A percentile compares a stretch with the other conserved stretches of the same genome.
These are phyloP conservation scores for Metschnikowia continentalis DNA, from an alignment of 805 yeast genomes.

Conservation along the genomic window DNA sequence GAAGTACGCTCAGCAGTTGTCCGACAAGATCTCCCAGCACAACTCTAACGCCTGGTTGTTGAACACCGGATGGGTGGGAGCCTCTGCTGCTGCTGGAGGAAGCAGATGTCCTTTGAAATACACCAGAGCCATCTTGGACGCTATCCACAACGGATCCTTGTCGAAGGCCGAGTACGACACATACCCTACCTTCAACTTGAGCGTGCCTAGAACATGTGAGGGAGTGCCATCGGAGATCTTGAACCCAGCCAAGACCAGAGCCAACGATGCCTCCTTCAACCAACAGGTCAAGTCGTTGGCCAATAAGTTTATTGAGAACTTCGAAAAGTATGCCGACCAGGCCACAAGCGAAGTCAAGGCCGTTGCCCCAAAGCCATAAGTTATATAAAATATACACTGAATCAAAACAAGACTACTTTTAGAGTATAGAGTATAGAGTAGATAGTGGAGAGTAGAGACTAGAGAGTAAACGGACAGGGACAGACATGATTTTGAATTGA, in stretches of 20 bases:
- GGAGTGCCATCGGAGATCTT: slow-evolving; percentile 81
- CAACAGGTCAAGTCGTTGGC: slow-evolving; percentile 59
- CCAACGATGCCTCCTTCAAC: slow-evolving; percentile 36
- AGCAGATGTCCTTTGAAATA: slow-evolving; percentile 96
- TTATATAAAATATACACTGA: neutral
- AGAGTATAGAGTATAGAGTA: too few species aligned
- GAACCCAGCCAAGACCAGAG: slow-evolving; percentile 73
- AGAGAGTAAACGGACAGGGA: too few species aligned
- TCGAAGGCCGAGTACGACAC: slow-evolving; percentile 75
- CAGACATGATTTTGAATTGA: neutral
- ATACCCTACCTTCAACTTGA: slow-evolving; percentile 81
- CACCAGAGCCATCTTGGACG: slow-evolving; percentile 93
- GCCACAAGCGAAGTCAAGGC: slow-evolving; percentile 84
- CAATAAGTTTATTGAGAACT: slow-evolving; percentile 76
- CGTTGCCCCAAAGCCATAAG: slow-evolving; percentile 73
- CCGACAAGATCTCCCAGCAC: slow-evolving; percentile 86
- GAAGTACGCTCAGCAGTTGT: slow-evolving; percentile 93
- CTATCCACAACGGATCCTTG: slow-evolving; percentile 89
- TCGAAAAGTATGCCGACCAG: slow-evolving; percentile 74
- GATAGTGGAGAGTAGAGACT: neutral
- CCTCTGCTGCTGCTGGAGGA: slow-evolving; percentile 89
- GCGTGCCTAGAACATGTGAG: slow-evolving; percentile 76
- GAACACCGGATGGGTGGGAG: slow-evolving; percentile 98
- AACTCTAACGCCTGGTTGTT: slow-evolving; percentile 92
- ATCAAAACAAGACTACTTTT: too few species aligned